Conservation (phyloP, 139 green algal species). For the Coelastrella sp. region DNA sequence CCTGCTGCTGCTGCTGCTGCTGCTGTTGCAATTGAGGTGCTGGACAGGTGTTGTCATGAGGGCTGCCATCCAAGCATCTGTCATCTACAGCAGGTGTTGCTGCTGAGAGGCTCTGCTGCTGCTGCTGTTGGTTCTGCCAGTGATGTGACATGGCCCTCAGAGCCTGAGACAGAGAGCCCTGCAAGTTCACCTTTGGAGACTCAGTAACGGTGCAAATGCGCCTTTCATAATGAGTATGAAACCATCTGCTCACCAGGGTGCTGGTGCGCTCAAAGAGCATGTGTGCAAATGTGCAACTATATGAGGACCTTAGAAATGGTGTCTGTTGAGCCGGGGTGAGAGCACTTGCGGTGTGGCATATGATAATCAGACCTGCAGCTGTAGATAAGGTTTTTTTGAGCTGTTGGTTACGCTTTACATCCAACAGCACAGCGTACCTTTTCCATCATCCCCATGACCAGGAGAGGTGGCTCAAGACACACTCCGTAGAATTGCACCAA, state of each 20-base stretch:
- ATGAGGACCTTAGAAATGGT: no score
- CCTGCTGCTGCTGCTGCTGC: neutral
- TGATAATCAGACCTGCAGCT: no score
- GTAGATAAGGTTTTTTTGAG: no score
- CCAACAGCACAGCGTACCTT: neutral
- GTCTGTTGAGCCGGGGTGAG: no score
- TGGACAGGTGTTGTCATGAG: no score
- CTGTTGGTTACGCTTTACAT: neutral
- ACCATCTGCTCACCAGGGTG: no score
- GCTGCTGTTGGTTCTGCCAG: neutral
- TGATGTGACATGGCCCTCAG: neutral
- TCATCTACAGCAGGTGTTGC: neutral
- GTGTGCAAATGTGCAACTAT: no score
- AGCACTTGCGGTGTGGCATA: no score
- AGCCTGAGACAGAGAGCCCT: neutral
- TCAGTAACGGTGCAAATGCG: no score
- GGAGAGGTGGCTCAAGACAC: neutral
- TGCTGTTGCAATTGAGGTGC: neutral
- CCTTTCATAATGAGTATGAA: no score
- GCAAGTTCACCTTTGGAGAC: neutral
- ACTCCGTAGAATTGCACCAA: neutral
- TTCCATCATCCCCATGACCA: neutral
- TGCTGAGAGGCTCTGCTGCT: neutral
- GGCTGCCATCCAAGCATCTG: no score
- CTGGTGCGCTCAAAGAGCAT: no score